Conservation (phyloP, 2,329 filamentous ascomycete species). For the Amesomyces nigricolor region DNA sequence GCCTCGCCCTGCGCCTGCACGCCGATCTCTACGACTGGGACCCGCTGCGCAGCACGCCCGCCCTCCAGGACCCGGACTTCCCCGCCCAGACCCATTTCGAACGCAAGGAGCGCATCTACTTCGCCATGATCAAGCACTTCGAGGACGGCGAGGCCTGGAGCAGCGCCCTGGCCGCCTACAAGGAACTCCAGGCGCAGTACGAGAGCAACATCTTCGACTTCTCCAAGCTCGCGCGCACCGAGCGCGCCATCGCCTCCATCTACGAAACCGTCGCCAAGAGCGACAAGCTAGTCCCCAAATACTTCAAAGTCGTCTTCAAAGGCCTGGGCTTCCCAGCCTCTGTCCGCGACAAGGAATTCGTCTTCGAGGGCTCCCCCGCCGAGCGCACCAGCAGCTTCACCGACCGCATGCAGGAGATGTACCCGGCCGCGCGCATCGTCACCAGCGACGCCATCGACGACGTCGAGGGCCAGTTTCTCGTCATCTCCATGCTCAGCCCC, state of each 20-base stretch:
- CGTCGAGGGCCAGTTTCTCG: conserved; percentile 83
- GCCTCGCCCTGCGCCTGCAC: conserved; percentile 81
- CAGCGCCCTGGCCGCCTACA: conserved; percentile 79
- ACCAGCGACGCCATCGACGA: conserved; percentile 65
- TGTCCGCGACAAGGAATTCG: conserved; percentile 83
- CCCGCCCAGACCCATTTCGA: conserved; percentile 84
- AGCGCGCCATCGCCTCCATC: conserved; percentile 85
- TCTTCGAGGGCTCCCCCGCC: conserved; percentile 75
- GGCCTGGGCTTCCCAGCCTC: conserved; percentile 80
- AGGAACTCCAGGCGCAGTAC: conserved; percentile 87
- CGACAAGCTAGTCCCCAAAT: conserved; percentile 71
- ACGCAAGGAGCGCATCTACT: conserved; percentile 85
- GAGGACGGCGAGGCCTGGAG: conserved; percentile 94
- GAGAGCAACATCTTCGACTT: conserved; percentile 88
- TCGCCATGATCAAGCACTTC: conserved; percentile 90
- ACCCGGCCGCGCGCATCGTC: conserved; percentile 78
- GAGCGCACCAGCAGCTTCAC: conserved; percentile 79
- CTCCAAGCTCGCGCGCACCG: conserved; percentile 79
- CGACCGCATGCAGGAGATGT: conserved; percentile 86
- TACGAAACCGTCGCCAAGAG: conserved; percentile 84
- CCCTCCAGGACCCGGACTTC: conserved; percentile 68
- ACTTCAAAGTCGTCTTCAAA: conserved; percentile 86
- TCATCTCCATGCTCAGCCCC: conserved; percentile 73
- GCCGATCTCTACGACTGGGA: conserved; percentile 94
- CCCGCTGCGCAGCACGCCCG: conserved; percentile 57